Conservation (phyloP, 2,329 filamentous ascomycete species). For the Nectriaceae sp. region DNA sequence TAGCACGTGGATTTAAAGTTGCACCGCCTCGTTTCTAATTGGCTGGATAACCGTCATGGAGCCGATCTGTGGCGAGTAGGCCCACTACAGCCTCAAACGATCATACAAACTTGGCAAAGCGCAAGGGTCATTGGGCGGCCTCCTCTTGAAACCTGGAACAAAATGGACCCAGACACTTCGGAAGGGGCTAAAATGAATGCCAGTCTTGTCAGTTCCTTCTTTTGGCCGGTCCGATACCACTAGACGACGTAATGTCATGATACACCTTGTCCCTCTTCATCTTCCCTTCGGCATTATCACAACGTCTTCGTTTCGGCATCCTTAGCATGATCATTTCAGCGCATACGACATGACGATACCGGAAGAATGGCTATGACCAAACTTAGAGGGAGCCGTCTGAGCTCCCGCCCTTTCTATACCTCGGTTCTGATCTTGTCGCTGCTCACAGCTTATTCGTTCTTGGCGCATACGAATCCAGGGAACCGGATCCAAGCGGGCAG, state of each 20-base stretch:
- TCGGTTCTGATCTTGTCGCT: conserved; percentile 49
- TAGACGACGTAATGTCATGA: not conserved
- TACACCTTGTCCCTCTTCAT: not conserved
- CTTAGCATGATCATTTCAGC: not conserved
- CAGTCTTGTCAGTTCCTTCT: too few species aligned
- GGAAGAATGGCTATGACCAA: conserved; percentile 17
- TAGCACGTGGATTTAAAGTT: conserved; percentile 10
- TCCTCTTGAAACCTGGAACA: conserved; percentile 8
- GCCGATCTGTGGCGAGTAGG: too few species aligned
- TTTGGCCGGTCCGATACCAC: not conserved
- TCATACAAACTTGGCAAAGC: too few species aligned
- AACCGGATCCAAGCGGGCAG: not conserved
- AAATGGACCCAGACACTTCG: too few species aligned
- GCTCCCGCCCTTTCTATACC: conserved; percentile 51
- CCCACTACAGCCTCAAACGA: too few species aligned
- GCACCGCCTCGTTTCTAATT: not conserved
- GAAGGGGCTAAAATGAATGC: too few species aligned
- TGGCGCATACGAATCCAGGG: conserved; percentile 29
- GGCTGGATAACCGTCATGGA: too few species aligned
- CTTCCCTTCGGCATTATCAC: not conserved
- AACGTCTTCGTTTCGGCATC: not conserved
- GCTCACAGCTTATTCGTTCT: conserved; percentile 47
- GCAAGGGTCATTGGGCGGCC: conserved; percentile 10
- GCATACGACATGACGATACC: conserved; percentile 24
- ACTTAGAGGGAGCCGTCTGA: conserved; percentile 39